Evolutionary conservation across 1,284 basidiomycete genomes (phyloP).

Genomic region (Microbotryum silenes-acaulis): DNA sequence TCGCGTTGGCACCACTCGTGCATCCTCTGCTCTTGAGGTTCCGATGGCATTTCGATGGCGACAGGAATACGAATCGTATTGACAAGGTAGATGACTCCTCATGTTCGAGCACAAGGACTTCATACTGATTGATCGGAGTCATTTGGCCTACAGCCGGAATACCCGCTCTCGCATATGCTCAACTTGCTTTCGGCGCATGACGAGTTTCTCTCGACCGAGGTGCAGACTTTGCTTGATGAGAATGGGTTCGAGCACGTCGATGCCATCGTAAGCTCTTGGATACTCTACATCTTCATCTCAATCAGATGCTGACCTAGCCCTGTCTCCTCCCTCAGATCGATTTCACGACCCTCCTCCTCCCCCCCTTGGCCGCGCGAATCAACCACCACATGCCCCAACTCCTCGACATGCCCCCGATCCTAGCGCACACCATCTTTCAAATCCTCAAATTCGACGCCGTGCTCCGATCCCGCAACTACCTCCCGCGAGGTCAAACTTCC

Average conservation of each 20-base stretch:
- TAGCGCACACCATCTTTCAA: slow-evolving; percentile 94
- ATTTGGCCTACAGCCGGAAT: slow-evolving; percentile 64
- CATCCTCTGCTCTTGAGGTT: slow-evolving; percentile 79
- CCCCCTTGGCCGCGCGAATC: slow-evolving; percentile 49
- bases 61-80: slow-evolving; percentile 75
- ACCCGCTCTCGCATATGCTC: slow-evolving; percentile 87
- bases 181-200: slow-evolving; percentile 75
- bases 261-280: slow-evolving; percentile 56
- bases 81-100: slow-evolving; percentile 63
- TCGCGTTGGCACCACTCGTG: slow-evolving; percentile 75
- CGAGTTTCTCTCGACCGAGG: slow-evolving; percentile 62
- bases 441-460: slow-evolving; percentile 78
- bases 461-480: slow-evolving; percentile 49
- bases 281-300: slow-evolving; percentile 11
- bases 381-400: slow-evolving; percentile 64
- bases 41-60: slow-evolving; percentile 89
- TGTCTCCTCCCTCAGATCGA: slow-evolving; percentile 53
- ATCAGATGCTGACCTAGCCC: slow-evolving; percentile 2
- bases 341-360: slow-evolving; percentile 34
- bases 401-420: slow-evolving; percentile 66
- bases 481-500: slow-evolving; percentile 30
- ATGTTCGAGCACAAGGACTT: background rate
- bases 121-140: background rate
- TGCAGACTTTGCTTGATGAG: slow-evolving; percentile 61
- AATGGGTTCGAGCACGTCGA: slow-evolving; percentile 59